Evolutionary conservation across 129 eudicot species (phyloP), one percentile per base, ranked within the genome.

Genomic region (Tagetes erecta): DNA sequence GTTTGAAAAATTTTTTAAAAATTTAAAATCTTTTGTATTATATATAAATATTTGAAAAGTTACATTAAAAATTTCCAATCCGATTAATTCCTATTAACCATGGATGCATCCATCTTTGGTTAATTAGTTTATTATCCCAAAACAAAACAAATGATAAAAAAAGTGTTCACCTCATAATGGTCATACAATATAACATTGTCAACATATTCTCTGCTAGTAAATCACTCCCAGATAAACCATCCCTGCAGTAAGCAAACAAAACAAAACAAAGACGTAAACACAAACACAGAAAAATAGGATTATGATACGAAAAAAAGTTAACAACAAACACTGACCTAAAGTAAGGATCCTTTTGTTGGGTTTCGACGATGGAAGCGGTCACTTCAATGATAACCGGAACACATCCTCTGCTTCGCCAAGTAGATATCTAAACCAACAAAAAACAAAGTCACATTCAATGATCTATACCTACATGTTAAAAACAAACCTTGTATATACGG

Each of bases 341-440:
- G 53, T 58, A 73, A 73, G 92, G 83, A 76, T 90, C 97, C 50
- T 81, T 83, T 83, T 88, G 98, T 52, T 90, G 98, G 76, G 81
- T 90, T 82, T 90, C 92, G 59, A 90, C 76, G 71, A 93, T 79
- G n/a, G 96, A 84, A 77, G 93, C 97, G 10, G 98, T 86, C 12
- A 93, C 96, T 50, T 93, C 97, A 5, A 93, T 69, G 4, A 67
- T 67, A 12, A 88, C 84, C 0, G 96, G 93, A 78, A 90, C 35
- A 73, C 91, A 84, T 12, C 98, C 98, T 74, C 98, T 88, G 81
- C 97, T 80, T 74, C 90, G 77, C 98, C 98, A 93, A 0, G 97
- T 83, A 40, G 88, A 76, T 66, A 93, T 82, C 96, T 90, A 56
- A 8, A 20, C 64, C 20, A 31, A 67, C 63, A 20, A 38, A 10